Evolutionary conservation across 2,329 filamentous ascomycete genomes (phyloP).

Genomic region (Coleophoma eucalyptorum): DNA sequence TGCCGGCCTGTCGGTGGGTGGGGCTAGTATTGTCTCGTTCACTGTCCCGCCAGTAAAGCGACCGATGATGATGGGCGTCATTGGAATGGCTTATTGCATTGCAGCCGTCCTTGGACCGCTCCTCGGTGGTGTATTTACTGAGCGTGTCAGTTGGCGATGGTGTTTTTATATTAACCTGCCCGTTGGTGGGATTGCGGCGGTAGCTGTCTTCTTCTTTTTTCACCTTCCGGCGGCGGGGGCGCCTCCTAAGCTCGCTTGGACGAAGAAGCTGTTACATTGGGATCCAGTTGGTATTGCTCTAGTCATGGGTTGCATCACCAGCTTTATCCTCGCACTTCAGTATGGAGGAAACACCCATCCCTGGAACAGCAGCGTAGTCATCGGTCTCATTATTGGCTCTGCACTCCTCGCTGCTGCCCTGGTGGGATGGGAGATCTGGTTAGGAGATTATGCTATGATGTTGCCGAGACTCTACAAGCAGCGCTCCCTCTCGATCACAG

Average conservation of each 20-base stretch:
- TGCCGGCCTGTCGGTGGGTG: slow-evolving; percentile 26
- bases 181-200: slow-evolving; percentile 28
- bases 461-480: slow-evolving; percentile 34
- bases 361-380: slow-evolving; percentile 34
- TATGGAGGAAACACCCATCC: slow-evolving; percentile 36
- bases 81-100: slow-evolving; percentile 16
- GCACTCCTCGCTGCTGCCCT: slow-evolving; percentile 24
- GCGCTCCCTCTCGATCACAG: slow-evolving; percentile 34
- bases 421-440: slow-evolving; percentile 28
- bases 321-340: slow-evolving; percentile 38
- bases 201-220: slow-evolving; percentile 36
- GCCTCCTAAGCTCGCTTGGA: slow-evolving; percentile 26
- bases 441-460: slow-evolving; percentile 43
- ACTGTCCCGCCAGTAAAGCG: slow-evolving; percentile 21
- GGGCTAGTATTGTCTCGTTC: slow-evolving; percentile 35
- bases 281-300: slow-evolving; percentile 37
- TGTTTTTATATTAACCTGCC: slow-evolving; percentile 33
- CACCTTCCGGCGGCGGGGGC: slow-evolving; percentile 30
- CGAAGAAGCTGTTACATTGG: slow-evolving; percentile 39
- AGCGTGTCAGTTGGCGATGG: slow-evolving; percentile 31
- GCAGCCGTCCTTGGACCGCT: slow-evolving; percentile 22
- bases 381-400: slow-evolving; percentile 35
- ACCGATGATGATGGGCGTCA: slow-evolving; percentile 22
- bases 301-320: slow-evolving; percentile 36
- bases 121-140: slow-evolving; percentile 25